These are phyloP conservation scores for Cercospora beticola DNA, from an alignment of 2,329 filamentous ascomycete species.

Conservation along the genomic window DNA sequence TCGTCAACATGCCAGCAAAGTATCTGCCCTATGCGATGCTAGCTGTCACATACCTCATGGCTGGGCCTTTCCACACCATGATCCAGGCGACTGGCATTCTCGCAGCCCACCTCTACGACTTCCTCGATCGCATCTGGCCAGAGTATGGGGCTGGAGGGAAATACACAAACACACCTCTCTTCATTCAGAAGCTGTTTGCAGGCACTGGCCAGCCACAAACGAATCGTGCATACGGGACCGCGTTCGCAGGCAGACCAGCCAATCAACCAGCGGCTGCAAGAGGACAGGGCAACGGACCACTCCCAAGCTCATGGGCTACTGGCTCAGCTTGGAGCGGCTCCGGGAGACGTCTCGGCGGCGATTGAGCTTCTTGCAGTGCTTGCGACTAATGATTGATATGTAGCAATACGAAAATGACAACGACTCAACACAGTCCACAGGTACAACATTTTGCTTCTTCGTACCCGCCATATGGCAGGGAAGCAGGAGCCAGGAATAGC, in stretches of 20 bases:
- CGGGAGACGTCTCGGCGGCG: conserved; percentile 19
- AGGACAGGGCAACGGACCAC: conserved; percentile 30
- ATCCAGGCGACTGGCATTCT: conserved; percentile 74
- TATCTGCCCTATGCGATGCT: conserved; percentile 80
- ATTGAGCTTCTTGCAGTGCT: conserved; percentile 11
- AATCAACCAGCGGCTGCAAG: conserved; percentile 42
- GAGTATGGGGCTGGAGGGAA: conserved; percentile 82
- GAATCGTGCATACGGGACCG: conserved; percentile 63
- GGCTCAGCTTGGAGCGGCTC: conserved; percentile 51
- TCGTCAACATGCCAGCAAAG: conserved; percentile 80
- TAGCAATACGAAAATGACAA: conserved; percentile 4
- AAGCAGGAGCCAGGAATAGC: background rate
- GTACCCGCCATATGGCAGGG: background rate
- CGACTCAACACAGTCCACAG: background rate
- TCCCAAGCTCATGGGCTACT: conserved; percentile 34
- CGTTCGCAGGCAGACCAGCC: conserved; percentile 46
- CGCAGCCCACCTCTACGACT: conserved; percentile 87
- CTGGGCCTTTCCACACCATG: conserved; percentile 57
- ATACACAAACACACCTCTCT: conserved; percentile 69
- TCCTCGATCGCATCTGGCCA: conserved; percentile 83
- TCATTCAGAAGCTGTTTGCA: conserved; percentile 67
- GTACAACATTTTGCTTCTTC: background rate
- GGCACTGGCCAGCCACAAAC: conserved; percentile 43
- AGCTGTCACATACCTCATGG: conserved; percentile 68
- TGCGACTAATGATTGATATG: conserved; percentile 9